Conservation (phyloP, 2,329 filamentous ascomycete species). For the Furcasterigmium sp. region DNA sequence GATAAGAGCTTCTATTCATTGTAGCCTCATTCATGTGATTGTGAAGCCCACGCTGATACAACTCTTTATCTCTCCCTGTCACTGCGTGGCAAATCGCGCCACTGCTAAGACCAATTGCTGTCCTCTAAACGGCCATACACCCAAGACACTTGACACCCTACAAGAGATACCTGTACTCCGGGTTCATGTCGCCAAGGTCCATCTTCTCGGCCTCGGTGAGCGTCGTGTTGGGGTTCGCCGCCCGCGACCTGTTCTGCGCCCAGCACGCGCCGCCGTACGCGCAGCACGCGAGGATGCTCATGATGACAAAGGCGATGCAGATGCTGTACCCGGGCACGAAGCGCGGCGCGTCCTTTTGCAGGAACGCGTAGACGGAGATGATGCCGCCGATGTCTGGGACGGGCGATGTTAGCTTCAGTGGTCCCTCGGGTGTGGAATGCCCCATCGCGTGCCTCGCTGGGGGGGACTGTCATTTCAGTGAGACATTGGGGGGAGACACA, state of each 20-base stretch:
- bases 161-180: constrained; percentile 54
- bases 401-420: too few species aligned
- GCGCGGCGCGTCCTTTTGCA: constrained; percentile 59
- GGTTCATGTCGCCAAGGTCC: constrained; percentile 53
- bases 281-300: constrained; percentile 58
- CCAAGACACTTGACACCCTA: constrained; percentile 22
- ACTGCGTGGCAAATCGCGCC: too few species aligned
- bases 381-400: constrained; percentile 62
- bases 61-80: too few species aligned
- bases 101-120: too few species aligned
- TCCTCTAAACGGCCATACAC: too few species aligned
- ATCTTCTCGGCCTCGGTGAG: constrained; percentile 59
- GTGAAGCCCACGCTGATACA: too few species aligned
- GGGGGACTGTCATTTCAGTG: too few species aligned
- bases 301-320: constrained; percentile 64
- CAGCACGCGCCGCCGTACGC: constrained; percentile 55
- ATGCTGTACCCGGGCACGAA: constrained; percentile 74
- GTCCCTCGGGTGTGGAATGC: too few species aligned
- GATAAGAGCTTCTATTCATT: too few species aligned
- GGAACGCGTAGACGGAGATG: constrained; percentile 67
- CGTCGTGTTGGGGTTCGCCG: constrained; percentile 36
- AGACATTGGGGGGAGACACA: neutral
- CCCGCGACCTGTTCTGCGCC: constrained; percentile 55
- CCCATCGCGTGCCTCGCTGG: too few species aligned
- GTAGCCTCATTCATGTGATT: too few species aligned